Percentiles rank a stretch among this genome's conserved stretches.
Evolutionary conservation across 2,329 filamentous ascomycete genomes (phyloP).

Genomic region (Diplocarpon mali): DNA sequence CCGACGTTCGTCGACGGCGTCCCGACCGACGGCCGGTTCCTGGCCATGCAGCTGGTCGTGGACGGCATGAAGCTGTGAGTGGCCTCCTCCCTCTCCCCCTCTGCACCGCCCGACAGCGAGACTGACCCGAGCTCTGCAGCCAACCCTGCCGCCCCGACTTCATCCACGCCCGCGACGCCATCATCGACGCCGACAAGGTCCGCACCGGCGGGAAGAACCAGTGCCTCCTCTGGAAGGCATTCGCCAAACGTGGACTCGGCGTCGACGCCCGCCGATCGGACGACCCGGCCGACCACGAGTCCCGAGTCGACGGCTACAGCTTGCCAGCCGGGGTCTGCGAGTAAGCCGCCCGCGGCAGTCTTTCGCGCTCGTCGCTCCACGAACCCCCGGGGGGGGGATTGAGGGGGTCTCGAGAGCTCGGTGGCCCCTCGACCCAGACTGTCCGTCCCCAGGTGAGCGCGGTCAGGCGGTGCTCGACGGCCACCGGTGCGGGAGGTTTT

Average conservation of each 20-base stretch:
- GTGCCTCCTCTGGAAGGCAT: slow-evolving; percentile 2
- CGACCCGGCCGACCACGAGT: slow-evolving; percentile 1
- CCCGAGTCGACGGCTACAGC: slow-evolving; percentile 8
- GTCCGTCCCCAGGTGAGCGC: too few relatives aligned
- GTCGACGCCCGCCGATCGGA: slow-evolving; percentile 1
- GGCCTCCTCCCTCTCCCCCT: too few relatives aligned
- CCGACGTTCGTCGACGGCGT: slow-evolving; percentile 1
- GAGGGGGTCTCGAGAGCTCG: too few relatives aligned
- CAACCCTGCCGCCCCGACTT: slow-evolving; percentile 4
- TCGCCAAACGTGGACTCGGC: slow-evolving; percentile 5
- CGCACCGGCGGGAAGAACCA: slow-evolving; percentile 1
- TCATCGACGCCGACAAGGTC: slow-evolving; percentile 3
- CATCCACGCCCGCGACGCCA: slow-evolving; percentile 3
- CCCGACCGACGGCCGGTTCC: slow-evolving; percentile 3
- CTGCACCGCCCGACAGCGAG: too few relatives aligned
- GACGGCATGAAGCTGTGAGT: slow-evolving; percentile 2
- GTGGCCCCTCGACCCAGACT: too few relatives aligned
- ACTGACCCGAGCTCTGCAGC: background rate
- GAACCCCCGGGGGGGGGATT: too few relatives aligned
- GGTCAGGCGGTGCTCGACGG: too few relatives aligned
- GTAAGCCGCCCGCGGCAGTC: slow-evolving; percentile 26
- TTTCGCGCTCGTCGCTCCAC: slow-evolving; percentile 12
- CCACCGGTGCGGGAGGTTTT: too few relatives aligned
- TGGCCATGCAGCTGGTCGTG: slow-evolving; percentile 4
- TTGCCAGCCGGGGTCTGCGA: slow-evolving; percentile 6